Conservation (phyloP, 2,329 filamentous ascomycete species). For the Calonectria multiphialidica region DNA sequence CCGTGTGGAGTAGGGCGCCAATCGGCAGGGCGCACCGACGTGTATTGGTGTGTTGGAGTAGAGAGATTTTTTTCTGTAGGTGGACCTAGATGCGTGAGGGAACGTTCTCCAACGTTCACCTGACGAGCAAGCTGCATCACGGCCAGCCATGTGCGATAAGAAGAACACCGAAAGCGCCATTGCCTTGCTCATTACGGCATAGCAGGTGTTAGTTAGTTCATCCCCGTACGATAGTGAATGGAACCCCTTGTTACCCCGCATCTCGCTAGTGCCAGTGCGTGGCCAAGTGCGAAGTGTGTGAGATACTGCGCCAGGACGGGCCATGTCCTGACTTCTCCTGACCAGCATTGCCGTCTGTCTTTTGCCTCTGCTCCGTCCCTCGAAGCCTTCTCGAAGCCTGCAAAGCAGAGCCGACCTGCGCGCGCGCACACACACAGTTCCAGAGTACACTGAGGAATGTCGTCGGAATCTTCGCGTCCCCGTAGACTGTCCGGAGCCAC, state of each 20-base stretch:
- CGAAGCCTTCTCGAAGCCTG: slow-evolving; percentile 8
- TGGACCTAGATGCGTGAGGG: background rate
- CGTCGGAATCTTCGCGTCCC: slow-evolving; percentile 32
- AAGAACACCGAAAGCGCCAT: background rate
- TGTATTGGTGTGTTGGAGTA: background rate
- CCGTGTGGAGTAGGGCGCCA: background rate
- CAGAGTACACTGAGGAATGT: slow-evolving; percentile 28
- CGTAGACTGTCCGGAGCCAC: slow-evolving; percentile 30
- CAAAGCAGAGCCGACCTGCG: background rate
- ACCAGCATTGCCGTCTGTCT: slow-evolving; percentile 3
- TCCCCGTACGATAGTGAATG: background rate
- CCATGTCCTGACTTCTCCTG: slow-evolving; percentile 21
- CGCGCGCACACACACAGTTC: background rate
- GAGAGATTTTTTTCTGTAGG: background rate
- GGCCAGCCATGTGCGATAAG: slow-evolving; percentile 1
- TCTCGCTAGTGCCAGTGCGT: slow-evolving; percentile 22
- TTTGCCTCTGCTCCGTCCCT: background rate
- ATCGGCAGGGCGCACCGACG: background rate
- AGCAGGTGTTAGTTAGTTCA: background rate
- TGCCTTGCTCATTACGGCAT: slow-evolving; percentile 6
- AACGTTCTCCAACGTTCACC: slow-evolving; percentile 1
- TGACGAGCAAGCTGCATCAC: background rate
- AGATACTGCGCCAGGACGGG: slow-evolving; percentile 6
- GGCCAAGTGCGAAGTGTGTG: slow-evolving; percentile 6
- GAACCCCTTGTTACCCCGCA: slow-evolving; percentile 23